Base-by-base conservation (phyloP, 1,139 yeast genomes). In the Protomyces inouyei region DNA sequence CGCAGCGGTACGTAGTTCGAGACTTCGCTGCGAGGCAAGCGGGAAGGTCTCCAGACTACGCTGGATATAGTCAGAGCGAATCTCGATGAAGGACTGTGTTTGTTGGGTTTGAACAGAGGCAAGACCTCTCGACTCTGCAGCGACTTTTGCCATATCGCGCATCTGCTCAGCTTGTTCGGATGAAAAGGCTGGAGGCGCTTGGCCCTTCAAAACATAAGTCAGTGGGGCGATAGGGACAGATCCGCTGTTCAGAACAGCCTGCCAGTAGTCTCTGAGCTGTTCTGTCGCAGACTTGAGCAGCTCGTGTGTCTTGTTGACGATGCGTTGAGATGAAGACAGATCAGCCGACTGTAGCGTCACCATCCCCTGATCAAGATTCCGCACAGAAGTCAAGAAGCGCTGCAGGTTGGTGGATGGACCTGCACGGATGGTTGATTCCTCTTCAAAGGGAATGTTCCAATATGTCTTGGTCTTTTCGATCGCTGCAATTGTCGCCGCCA, bases 391-490 rank as follows among this genome's bases (percentile, higher is more conserved):
- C 54, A 65, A 23, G 51, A 51, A 65, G 25, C 54, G 46, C 1
- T 35, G 18, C 3, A 53, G 9, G 23, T 54, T 54, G 32, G 45
- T 21, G 8, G 45, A 36, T 4, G 48, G 52, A 3, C 67, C 67
- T 36, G 56, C 57, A 3, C 59, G 54, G 38, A 65, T 60, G 51
- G 55, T 61, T 5, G 61, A 55, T 43, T 61, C 67, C 28, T 61
- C 67, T 36, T 60, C 66, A 36, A 60, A 55, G 32, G 61, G 57
- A 21, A 65, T 63, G 6, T 54, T 63, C 60, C 61, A 65, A 38
- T 54, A 65, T 51, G 65, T 32, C 55, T 53, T 61, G 35, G 67
- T 65, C 59, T 61, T 55, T 35, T 65, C 67, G 21, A 65, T 57
- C 14, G 65, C 64, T 21, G 28, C 48, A 4, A 64, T 57, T 18